Base-by-base conservation (phyloP, 257 asterid genomes). In the Ehretia macrophylla region DNA sequence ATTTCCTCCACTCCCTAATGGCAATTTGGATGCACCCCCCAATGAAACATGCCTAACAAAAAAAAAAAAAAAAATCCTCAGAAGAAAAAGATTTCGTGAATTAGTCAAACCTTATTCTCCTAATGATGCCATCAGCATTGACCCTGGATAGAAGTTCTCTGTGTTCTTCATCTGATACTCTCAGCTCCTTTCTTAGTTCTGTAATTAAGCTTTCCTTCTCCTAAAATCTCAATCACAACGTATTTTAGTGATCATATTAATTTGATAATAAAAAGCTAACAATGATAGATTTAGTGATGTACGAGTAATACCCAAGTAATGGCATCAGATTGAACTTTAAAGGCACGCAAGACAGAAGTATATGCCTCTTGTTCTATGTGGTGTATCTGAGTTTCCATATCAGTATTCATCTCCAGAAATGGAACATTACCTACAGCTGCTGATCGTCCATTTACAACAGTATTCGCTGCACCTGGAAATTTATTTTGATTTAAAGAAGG, bases 311-410 rank as follows among this genome's bases (percentile, higher is more conserved):
- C 97, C 97, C 97, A 90, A 61, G 96, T 64, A 75, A 90, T 72
- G 65, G 97, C 90, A 80, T 87, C 97, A 44, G 82, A 87, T 83
- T 90, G 97, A 52, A 96, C 97, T 83, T 87, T 87, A 78, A 90
- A 87, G 62, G 97, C 97, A 77, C 95, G 76, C 70, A 90, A 75
- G 75, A 90, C 83, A 13, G 97, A 85, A 72, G 77, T 74, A 78
- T 90, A 90, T 44, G 97, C 97, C 72, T 90, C 96, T 76, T 87
- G 90, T 87, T 87, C 96, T 65, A 90, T 81, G 75, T 90, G 95
- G 80, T 87, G 97, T 71, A 90, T 83, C 68, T 81, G 83, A 62
- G 82, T 68, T 77, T 81, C 90, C 94, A 90, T 85, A 70, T 90
- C 94, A 39, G 78, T 67, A 44, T 79, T 83, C n/a, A 47, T 47